A percentile compares a stretch with the other conserved stretches of the same genome.
Evolutionary conservation across 768 basidiomycete genomes (phyloP).

Genomic region (Sutorius australiensis): DNA sequence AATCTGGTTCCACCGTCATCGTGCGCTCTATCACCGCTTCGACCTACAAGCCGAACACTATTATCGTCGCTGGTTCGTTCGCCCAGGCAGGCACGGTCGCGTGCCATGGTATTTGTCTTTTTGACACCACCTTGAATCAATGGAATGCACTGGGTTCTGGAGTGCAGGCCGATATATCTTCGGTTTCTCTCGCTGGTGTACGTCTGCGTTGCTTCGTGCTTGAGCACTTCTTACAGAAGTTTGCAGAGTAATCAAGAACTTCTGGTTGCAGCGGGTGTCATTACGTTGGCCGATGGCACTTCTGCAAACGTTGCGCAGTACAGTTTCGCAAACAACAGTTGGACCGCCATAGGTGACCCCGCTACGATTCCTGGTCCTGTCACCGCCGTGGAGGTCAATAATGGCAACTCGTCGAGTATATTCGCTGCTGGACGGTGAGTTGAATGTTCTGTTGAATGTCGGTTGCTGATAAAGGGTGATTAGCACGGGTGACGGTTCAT

Average conservation of each 20-base stretch:
- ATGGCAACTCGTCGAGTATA: slow-evolving; percentile 74
- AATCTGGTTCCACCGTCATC: slow-evolving; percentile 50
- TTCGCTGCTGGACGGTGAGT: slow-evolving; percentile 86
- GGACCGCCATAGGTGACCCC: slow-evolving; percentile 63
- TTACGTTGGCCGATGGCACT: slow-evolving; percentile 61
- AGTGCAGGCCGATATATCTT: slow-evolving; percentile 74
- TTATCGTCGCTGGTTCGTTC: slow-evolving; percentile 90
- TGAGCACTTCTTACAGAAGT: slow-evolving; percentile 5
- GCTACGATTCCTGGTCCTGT: slow-evolving; percentile 80
- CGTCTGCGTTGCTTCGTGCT: slow-evolving; percentile 23
- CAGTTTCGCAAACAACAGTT: slow-evolving; percentile 66
- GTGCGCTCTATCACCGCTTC: slow-evolving; percentile 72
- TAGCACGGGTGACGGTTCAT: slow-evolving; percentile 55
- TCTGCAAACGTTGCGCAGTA: slow-evolving; percentile 72
- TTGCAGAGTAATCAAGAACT: slow-evolving; percentile 58
- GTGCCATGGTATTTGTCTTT: slow-evolving; percentile 77
- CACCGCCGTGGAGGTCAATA: slow-evolving; percentile 82
- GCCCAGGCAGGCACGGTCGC: slow-evolving; percentile 66
- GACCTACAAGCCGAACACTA: slow-evolving; percentile 49
- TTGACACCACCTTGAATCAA: slow-evolving; percentile 61
- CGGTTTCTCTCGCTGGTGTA: slow-evolving; percentile 81
- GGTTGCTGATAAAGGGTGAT: not conserved
- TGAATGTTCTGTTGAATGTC: not conserved
- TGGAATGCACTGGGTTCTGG: slow-evolving; percentile 83
- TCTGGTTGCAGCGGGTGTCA: slow-evolving; percentile 77